Evolutionary conservation across 164 flowering plant genomes (phyloP).

Genomic region (Magnolia changhungtana): DNA sequence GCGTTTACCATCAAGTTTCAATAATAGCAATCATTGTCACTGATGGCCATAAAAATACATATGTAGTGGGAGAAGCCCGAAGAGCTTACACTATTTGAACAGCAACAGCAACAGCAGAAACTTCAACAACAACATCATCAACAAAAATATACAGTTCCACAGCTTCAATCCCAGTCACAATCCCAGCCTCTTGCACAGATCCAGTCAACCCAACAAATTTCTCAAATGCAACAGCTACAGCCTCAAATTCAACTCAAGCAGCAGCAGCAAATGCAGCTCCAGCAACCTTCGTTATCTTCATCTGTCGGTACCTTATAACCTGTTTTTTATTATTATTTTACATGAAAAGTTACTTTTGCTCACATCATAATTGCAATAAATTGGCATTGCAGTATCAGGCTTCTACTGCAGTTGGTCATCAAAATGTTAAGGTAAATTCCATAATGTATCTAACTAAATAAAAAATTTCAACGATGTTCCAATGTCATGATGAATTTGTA

Average conservation of each 20-base stretch:
- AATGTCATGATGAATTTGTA: not conserved
- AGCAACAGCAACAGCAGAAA: conserved; percentile 32
- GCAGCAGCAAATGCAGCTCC: conserved; percentile 28
- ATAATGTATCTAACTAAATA: not conserved
- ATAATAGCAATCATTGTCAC: too few species aligned
- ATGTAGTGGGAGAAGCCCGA: conserved; percentile 97
- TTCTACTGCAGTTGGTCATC: conserved; percentile 36
- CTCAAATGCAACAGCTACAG: conserved; percentile 51
- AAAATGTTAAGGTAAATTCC: conserved; percentile 42
- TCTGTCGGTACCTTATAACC: conserved; percentile 35
- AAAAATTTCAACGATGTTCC: not conserved
- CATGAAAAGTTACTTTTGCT: not conserved
- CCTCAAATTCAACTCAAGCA: conserved; percentile 27
- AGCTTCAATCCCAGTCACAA: conserved; percentile 39
- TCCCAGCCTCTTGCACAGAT: conserved; percentile 24
- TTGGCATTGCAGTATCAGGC: conserved; percentile 44
- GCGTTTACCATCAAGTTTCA: not conserved
- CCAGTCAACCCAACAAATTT: conserved; percentile 40
- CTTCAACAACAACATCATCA: conserved; percentile 10
- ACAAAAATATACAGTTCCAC: conserved; percentile 43
- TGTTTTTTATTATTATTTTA: not conserved
- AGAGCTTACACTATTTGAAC: conserved; percentile 59
- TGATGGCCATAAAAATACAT: not conserved
- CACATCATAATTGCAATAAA: not conserved
- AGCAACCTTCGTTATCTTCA: conserved; percentile 42